A percentile compares a stretch with the other conserved stretches of the same genome.
These are phyloP conservation scores for Plasmodium gonderi DNA, from an alignment of 169 alveolate species.

Conservation along the genomic window DNA sequence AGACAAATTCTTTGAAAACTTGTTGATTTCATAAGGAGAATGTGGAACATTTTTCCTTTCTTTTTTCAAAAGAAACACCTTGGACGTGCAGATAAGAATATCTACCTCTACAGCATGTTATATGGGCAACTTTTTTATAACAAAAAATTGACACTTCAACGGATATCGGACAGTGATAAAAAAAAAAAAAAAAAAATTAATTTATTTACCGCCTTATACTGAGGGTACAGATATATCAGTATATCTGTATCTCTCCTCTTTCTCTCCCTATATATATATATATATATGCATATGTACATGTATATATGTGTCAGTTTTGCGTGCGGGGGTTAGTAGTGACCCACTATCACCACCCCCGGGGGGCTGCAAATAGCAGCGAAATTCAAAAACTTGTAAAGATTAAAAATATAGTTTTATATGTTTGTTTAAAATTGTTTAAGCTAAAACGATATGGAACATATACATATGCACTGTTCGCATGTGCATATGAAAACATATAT, in stretches of 20 bases:
- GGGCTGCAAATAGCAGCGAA: neutral
- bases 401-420: slow-evolving; percentile 28
- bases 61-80: neutral
- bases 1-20: neutral
- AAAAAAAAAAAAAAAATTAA: no score
- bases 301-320: no score
- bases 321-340: neutral
- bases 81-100: neutral
- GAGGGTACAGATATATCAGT: no score
- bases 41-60: neutral
- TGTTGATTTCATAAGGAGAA: neutral
- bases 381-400: slow-evolving; percentile 3
- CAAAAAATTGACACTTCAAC: no score
- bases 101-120: neutral
- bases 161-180: no score
- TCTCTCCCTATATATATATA: no score
- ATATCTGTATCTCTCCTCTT: no score
- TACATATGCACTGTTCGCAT: neutral
- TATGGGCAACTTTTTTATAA: neutral
- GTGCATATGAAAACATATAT: neutral
- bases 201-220: no score
- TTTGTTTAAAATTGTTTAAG: slow-evolving; percentile 11
- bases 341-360: neutral
- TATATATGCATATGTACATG: no score
- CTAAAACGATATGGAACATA: neutral